A percentile compares a stretch with the other conserved stretches of the same genome.
phyloP scores from a whole-genome alignment of 225 moss, liverwort and hornwort species.

The Pleurozium schreberi region DNA sequence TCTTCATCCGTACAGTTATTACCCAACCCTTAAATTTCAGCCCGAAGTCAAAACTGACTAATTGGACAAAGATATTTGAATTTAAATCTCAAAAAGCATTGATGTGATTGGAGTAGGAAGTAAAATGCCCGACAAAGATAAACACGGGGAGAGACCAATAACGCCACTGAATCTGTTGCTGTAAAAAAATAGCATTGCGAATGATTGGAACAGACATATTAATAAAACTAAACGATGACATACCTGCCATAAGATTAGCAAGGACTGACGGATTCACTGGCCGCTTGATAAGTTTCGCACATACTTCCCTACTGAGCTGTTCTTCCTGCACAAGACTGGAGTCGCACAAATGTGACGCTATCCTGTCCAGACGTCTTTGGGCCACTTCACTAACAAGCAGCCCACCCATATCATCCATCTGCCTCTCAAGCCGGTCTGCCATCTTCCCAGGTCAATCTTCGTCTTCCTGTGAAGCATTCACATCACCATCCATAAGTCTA shows the following conservation, averaged over 20 bases:
- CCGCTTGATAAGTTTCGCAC: constrained; percentile 30
- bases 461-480: constrained; percentile 15
- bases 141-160: neutral
- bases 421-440: constrained; percentile 27
- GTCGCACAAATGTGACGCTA: constrained; percentile 43
- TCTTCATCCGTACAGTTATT: neutral
- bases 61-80: neutral
- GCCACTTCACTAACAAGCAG: constrained; percentile 20
- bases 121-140: neutral
- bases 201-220: neutral
- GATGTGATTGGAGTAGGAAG: neutral
- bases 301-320: constrained; percentile 29
- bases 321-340: constrained; percentile 22
- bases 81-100: neutral
- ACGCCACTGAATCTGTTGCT: neutral
- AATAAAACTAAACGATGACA: neutral
- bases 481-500: neutral
- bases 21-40: neutral
- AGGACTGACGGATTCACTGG: constrained; percentile 41
- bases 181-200: neutral
- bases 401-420: constrained; percentile 19
- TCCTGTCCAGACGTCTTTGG: constrained; percentile 44
- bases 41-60: neutral
- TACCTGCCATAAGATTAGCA: constrained; percentile 46
- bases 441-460: constrained; percentile 13